Base-by-base conservation (phyloP, 371 early-diverging fungal genomes). In the Mucor racemosus region DNA sequence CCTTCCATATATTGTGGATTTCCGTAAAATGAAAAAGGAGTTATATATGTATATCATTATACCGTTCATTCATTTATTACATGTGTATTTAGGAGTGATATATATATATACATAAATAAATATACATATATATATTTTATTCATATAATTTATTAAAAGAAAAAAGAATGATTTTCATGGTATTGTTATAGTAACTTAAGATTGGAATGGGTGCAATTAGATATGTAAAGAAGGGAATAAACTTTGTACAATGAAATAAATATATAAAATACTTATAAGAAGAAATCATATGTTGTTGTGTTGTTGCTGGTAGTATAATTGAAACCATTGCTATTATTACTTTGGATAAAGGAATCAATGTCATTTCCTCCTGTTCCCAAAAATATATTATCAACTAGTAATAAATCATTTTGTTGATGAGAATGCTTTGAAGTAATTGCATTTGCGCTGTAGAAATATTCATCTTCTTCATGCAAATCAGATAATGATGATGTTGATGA, bases 1-100 rank as follows among this genome's bases (percentile, higher is more conserved):
- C 42, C 59, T 54, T 54, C 61, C 17, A 55, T 75, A 33, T 75
- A 60, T 41, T 67, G 71, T 40, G 64, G 65, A 62, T 58, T 64
- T 54, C 48, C 72, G 33, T 62, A 62, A 60, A 60, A 7, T 39
- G 38, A 58, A 58, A 9, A 26, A 42, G 57, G 46, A 48, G n/a
- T 31, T n/a, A 5, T 11, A 38, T 38, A 38, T 38, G 38, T 38
- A 38, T 38, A 38, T 38, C 38, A 38, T 44, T 62, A 5, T 10
- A 6, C 7, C 57, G 13, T 61, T 39, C 38, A 13, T 17, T 44
- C 50, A 15, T 42, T 36, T 31, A 17, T 36, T 31, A 34, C 40
- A 41, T 13, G 34, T 46, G 8, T 38, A 35, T 19, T 34, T 44
- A 44, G 64, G 48, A 35, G 46, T 36, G 21, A 36, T 19, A 11